These are phyloP conservation scores for Raffaelea deltoideospora DNA, from an alignment of 2,329 filamentous ascomycete species.

Conservation along the genomic window DNA sequence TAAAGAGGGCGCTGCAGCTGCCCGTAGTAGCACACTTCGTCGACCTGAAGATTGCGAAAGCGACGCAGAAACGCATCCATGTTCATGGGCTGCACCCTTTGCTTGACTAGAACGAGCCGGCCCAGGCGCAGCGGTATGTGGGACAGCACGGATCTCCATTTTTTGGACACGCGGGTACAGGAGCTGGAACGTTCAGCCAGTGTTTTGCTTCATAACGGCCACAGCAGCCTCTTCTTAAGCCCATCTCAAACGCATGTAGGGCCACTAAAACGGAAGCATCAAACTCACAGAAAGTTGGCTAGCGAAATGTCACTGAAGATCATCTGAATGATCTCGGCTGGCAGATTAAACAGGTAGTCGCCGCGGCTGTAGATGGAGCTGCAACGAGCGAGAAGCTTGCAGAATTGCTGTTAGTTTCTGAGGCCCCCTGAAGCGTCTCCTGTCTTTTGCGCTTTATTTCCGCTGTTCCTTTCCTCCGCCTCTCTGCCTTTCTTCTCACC, in stretches of 20 bases:
- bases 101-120: background rate
- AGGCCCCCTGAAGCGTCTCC: background rate
- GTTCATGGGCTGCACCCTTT: too few relatives aligned
- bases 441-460: too few relatives aligned
- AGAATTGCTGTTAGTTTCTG: too few relatives aligned
- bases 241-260: too few relatives aligned
- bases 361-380: slow-evolving; percentile 2
- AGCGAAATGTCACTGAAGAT: slow-evolving; percentile 5
- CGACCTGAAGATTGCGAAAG: too few relatives aligned
- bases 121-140: background rate
- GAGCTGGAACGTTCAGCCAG: background rate
- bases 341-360: slow-evolving; percentile 7
- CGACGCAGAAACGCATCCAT: too few relatives aligned
- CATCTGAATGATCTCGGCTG: slow-evolving; percentile 5
- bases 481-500: too few relatives aligned
- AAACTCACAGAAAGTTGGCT: slow-evolving; percentile 2
- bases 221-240: too few relatives aligned
- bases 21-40: too few relatives aligned
- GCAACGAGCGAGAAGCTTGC: slow-evolving; percentile 1
- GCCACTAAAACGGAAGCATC: too few relatives aligned
- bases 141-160: slow-evolving; percentile 1
- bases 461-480: too few relatives aligned
- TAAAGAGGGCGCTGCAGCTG: too few relatives aligned
- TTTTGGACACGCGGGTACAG: slow-evolving; percentile 4
- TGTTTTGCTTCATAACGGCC: background rate